Percentiles rank a stretch among this genome's conserved stretches.
Evolutionary conservation across 2,329 filamentous ascomycete species (phyloP).

Genomic region (Fusarium sp.): DNA sequence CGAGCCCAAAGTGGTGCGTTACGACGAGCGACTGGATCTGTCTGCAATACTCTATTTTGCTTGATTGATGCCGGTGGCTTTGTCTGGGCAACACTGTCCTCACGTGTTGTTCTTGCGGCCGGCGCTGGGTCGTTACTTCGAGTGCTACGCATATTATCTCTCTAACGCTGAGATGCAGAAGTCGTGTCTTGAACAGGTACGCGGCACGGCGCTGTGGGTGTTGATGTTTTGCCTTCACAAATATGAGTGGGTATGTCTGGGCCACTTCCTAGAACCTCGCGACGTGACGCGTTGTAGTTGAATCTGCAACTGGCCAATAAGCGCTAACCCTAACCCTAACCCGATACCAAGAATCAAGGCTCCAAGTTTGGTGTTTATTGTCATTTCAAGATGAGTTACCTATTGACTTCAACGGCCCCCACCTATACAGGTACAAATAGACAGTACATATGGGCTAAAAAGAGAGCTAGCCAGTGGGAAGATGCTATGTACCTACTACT

Average conservation of each 20-base stretch:
- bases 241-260: neutral
- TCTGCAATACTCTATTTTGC: conserved; percentile 15
- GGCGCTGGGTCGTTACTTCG: conserved; percentile 14
- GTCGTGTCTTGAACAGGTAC: conserved; percentile 10
- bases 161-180: conserved; percentile 6
- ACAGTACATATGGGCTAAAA: neutral
- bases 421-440: neutral
- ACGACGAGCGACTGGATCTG: conserved; percentile 37
- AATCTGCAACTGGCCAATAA: conserved; percentile 14
- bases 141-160: conserved; percentile 34
- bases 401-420: neutral
- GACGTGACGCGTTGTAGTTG: neutral
- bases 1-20: conserved; percentile 36
- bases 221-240: conserved; percentile 28
- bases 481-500: too few relatives aligned
- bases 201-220: conserved; percentile 32
- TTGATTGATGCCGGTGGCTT: neutral
- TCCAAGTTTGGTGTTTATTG: conserved; percentile 12
- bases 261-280: neutral
- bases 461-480: too few relatives aligned
- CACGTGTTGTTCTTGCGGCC: neutral
- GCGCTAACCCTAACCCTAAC: conserved; percentile 37
- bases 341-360: conserved; percentile 14
- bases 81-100: neutral
- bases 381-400: neutral